Evolutionary conservation across 805 yeast species (phyloP).

Genomic region (Wickerhamiella vanderwaltii): DNA sequence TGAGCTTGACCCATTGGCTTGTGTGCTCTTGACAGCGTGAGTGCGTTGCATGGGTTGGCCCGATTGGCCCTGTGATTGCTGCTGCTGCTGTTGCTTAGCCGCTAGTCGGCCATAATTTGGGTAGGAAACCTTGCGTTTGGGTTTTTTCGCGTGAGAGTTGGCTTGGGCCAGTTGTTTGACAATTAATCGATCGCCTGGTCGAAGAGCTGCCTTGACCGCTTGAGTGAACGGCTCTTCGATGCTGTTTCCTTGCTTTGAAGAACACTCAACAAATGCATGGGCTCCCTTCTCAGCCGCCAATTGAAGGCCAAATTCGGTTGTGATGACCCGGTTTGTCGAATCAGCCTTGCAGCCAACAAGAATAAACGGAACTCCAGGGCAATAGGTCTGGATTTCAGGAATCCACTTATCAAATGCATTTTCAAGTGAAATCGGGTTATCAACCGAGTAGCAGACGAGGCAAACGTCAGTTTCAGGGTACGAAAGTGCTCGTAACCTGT

Average conservation of each 20-base stretch:
- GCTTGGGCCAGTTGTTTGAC: slow-evolving; percentile 45
- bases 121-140: background rate
- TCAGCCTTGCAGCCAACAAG: slow-evolving; percentile 80
- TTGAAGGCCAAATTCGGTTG: slow-evolving; percentile 36
- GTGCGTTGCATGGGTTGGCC: too few relatives aligned
- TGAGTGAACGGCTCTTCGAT: slow-evolving; percentile 55
- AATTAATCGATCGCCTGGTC: slow-evolving; percentile 2
- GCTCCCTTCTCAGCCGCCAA: slow-evolving; percentile 55
- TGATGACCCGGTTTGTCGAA: slow-evolving; percentile 28
- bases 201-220: slow-evolving; percentile 34
- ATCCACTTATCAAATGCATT: slow-evolving; percentile 75
- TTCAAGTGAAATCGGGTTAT: slow-evolving; percentile 47
- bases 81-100: too few relatives aligned
- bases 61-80: too few relatives aligned
- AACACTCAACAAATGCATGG: slow-evolving; percentile 61
- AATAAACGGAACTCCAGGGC: slow-evolving; percentile 65
- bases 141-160: background rate
- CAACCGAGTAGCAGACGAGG: slow-evolving; percentile 64
- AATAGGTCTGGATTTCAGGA: slow-evolving; percentile 74
- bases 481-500: slow-evolving; percentile 61
- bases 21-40: too few relatives aligned
- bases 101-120: too few relatives aligned
- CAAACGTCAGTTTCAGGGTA: slow-evolving; percentile 71
- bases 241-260: slow-evolving; percentile 59
- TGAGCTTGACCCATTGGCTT: too few relatives aligned